Percentiles rank a stretch among this genome's conserved stretches.
Conservation (phyloP, 768 basidiomycete genomes). For the Saitozyma podzolica region DNA sequence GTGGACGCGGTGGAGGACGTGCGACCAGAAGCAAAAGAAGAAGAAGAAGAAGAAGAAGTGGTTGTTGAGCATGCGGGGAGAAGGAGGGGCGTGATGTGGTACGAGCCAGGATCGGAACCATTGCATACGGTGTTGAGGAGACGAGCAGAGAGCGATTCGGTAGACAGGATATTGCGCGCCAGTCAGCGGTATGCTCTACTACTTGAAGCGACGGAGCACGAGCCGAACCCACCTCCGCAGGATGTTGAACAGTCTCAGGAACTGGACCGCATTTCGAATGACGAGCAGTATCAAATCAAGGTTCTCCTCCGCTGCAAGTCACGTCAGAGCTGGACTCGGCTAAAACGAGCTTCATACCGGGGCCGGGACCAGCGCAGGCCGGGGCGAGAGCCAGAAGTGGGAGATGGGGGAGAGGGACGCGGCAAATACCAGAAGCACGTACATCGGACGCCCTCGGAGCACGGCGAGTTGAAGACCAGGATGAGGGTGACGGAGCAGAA, state of each 20-base stretch:
- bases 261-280: slow-evolving; percentile 81
- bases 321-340: not conserved
- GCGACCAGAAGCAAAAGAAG: not conserved
- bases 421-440: slow-evolving; percentile 2
- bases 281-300: slow-evolving; percentile 89
- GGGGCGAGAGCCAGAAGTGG: not conserved
- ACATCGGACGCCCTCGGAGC: slow-evolving; percentile 46
- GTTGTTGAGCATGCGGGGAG: not conserved
- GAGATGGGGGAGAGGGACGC: not conserved
- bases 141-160: not conserved
- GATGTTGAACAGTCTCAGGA: slow-evolving; percentile 84
- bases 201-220: too few species aligned
- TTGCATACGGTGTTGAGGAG: not conserved
- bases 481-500: slow-evolving; percentile 89
- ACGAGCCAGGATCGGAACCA: not conserved
- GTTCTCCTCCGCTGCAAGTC: slow-evolving; percentile 79
- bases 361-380: too few species aligned
- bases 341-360: not conserved
- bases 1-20: not conserved
- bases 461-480: slow-evolving; percentile 68
- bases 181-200: not conserved
- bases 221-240: slow-evolving; percentile 75
- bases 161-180: not conserved
- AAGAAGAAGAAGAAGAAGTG: not conserved
- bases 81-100: not conserved